Evolutionary conservation across 179 eudicot genomes (phyloP), one percentile per base, ranked within the genome.

Genomic region (Camellia oleifera): DNA sequence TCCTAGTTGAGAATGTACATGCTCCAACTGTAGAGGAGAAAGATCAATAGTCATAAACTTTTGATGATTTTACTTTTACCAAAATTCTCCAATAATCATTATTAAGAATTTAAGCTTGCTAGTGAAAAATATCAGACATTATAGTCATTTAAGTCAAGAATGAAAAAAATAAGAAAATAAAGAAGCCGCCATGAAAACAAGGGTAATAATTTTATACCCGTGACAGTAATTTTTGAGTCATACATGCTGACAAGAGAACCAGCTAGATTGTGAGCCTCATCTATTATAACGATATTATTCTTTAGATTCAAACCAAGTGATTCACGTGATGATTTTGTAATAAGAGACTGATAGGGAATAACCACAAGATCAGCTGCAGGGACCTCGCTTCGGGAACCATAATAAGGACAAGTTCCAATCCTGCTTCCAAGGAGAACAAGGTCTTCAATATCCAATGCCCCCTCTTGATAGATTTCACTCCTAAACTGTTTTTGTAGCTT

Each of bases 221-320:
- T 54, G 87, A 82, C 56, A 80, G 92, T 87, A 81, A 94, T 81
- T 79, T 86, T 94, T 52, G 97, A 86, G 81, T 92, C 90, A 82
- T 94, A 91, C 98, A 94, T 91, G 89, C 97, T 86, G 78, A 92
- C 90, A 77, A 94, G 97, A 80, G 95, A 91, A 83, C 92, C 98
- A 52, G 98, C 98, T 78, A 94, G 26, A 26, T 26, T 26, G 26
- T 26, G 26, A 26, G 26, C 26, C 26, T 26, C 26, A 26, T 26
- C 26, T 81, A 94, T 90, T 81, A 94, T 89, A 68, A 94, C 86
- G 77, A 92, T 76, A 78, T 80, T 92, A 72, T 91, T 85, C 82
- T 94, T 90, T 84, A 94, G 82, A 79, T 85, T 86, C 79, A 94
- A 85, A 64, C 95, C 95, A 83, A 94, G 94, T 45, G 95, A 92